Evolutionary conservation across 2,329 filamentous ascomycete species (phyloP), one percentile per base, ranked within the genome.

Genomic region (Sarocladium kiliense): DNA sequence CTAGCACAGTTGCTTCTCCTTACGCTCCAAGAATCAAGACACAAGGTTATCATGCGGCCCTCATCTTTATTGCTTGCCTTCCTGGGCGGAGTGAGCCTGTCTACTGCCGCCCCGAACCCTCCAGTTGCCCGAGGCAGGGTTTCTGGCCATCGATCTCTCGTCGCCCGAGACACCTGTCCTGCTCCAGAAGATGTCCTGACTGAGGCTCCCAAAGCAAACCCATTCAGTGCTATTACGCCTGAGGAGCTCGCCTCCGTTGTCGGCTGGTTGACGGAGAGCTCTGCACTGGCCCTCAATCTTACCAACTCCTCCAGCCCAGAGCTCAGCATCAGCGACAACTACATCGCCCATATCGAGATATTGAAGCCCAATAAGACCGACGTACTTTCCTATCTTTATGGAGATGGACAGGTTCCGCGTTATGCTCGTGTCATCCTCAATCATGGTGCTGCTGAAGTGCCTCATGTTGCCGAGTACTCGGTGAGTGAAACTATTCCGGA

Each of bases 321-420:
- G 10, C 27, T 58, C 14, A 37, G 53, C 21, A 45, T 61, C 11
- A 51, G 39, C 10, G 58, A 61, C 34, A 60, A 61, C 36, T 61
- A 61, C 44, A 59, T 61, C 23, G 56, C 55, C 21, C 59, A 61
- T 27, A 39, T 61, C n/a, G 59, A 56, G 54, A 56, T 21, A 53
- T 57, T 9, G 57, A 44, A 60, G 79, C 64, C 84, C 78, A 27
- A 90, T 82, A 34, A 90, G 68, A 3, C 87, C 89, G 45, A 87
- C 79, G 62, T 87, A 86, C 63, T 91, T 86, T 55, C 85, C 74
- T 26, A 90, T 32, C 56, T 60, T 18, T 25, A 44, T 16, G 57
- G 58, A 16, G 54, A 54, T 2, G 51, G 55, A n/a, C 47, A 51
- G 2, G 3, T 44, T 11, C 41, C 41, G 21, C 55, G 58, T 21